Evolutionary conservation across 2,329 filamentous ascomycete genomes (phyloP).

Genomic region (Fusarium praegraminearum): DNA sequence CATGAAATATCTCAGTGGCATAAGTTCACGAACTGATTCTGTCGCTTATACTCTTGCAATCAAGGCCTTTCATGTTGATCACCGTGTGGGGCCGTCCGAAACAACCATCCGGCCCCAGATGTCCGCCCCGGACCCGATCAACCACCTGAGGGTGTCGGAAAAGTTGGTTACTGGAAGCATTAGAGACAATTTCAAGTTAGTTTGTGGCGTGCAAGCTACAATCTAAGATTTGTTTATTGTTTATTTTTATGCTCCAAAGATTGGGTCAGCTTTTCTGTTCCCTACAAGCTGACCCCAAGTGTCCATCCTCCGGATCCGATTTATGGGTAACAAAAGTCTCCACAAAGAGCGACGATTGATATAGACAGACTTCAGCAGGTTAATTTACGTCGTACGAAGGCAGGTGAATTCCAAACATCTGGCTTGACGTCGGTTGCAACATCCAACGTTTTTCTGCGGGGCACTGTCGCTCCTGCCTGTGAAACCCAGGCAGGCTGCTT

Average conservation of each 20-base stretch:
- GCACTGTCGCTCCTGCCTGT: conserved; percentile 13
- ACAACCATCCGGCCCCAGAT: not conserved
- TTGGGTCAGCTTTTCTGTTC: not conserved
- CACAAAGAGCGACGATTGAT: not conserved
- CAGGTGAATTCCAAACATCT: not conserved
- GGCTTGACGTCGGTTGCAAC: too few species aligned
- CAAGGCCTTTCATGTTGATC: not conserved
- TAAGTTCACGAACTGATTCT: not conserved
- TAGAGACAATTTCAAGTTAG: not conserved
- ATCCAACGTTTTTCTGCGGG: conserved; percentile 4
- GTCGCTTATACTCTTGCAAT: not conserved
- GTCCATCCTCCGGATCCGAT: conserved; percentile 1
- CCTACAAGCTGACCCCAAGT: not conserved
- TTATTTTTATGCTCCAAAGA: not conserved
- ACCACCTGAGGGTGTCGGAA: not conserved
- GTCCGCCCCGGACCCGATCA: not conserved
- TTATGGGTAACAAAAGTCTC: not conserved
- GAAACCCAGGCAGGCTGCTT: not conserved
- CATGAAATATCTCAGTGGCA: not conserved
- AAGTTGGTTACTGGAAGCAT: not conserved
- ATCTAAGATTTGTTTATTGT: not conserved
- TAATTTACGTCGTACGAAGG: not conserved
- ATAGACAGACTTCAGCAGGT: not conserved
- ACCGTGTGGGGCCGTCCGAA: conserved; percentile 21
- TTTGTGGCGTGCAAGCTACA: not conserved